Evolutionary conservation across 208 protist species (phyloP).

Genomic region (Spironucleus salmonicida): DNA sequence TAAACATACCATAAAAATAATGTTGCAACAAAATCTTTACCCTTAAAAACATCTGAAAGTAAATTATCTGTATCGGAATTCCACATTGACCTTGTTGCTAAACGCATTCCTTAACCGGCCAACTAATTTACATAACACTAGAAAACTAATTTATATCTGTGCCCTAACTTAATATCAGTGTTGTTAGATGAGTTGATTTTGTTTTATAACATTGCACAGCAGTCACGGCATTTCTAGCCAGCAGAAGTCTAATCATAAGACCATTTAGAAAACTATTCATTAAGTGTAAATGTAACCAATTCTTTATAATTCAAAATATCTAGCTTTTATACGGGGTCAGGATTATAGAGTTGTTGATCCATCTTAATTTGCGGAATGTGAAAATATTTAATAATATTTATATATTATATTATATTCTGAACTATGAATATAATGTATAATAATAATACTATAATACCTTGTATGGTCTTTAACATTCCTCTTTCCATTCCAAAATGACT

Average conservation of each 20-base stretch:
- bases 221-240: neutral
- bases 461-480: too few species aligned
- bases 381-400: too few species aligned
- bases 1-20: constrained; percentile 1
- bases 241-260: neutral
- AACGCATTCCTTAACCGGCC: neutral
- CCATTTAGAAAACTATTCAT: constrained; percentile 14
- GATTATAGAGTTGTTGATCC: too few species aligned
- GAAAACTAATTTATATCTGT: neutral
- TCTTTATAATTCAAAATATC: too few species aligned
- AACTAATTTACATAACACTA: neutral
- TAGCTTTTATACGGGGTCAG: too few species aligned
- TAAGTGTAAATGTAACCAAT: too few species aligned
- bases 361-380: too few species aligned
- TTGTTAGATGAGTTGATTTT: too few species aligned
- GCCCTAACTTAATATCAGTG: neutral
- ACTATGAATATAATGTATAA: too few species aligned
- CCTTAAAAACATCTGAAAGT: neutral
- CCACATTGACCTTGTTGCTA: neutral
- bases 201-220: constrained; percentile 18
- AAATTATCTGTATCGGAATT: constrained; percentile 12
- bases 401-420: too few species aligned
- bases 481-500: too few species aligned
- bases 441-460: too few species aligned
- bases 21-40: constrained; percentile 13